Conservation (phyloP, 331 rosid genomes). For the Prunus yedoensis region DNA sequence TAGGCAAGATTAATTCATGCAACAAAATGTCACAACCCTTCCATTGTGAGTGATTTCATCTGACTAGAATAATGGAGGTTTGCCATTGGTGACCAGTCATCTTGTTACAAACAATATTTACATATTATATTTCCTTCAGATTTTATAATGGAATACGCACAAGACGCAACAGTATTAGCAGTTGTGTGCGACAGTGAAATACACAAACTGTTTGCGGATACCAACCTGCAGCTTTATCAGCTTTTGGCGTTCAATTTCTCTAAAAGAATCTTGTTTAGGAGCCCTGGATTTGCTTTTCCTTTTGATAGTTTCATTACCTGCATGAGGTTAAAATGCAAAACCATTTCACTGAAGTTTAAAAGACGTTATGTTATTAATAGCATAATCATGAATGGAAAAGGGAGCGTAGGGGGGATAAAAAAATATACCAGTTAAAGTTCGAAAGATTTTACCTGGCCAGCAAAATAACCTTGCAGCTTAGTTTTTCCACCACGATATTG, state of each 20-base stretch:
- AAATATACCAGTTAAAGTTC: not conserved
- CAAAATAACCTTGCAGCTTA: slow-evolving; percentile 79
- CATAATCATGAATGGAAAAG: not conserved
- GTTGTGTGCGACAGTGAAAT: not conserved
- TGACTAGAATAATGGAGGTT: not conserved
- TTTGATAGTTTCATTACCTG: slow-evolving; percentile 88
- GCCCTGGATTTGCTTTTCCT: slow-evolving; percentile 92
- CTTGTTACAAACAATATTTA: not conserved
- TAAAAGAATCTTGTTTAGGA: slow-evolving; percentile 79
- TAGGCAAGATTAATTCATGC: not conserved
- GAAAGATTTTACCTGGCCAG: slow-evolving; percentile 71
- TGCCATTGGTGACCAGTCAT: not conserved
- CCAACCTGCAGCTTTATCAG: slow-evolving; percentile 35
- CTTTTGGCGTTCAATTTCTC: slow-evolving; percentile 71
- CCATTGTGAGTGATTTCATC: not conserved
- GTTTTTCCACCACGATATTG: slow-evolving; percentile 84
- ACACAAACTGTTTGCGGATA: slow-evolving; percentile 7
- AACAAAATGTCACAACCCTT: not conserved
- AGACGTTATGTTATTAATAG: not conserved
- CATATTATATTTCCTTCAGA: not conserved
- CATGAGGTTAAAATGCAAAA: slow-evolving; percentile 14
- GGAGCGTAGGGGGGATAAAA: not conserved
- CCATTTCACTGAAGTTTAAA: not conserved
- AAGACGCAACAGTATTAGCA: not conserved
- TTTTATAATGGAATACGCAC: not conserved